phyloP scores from a whole-genome alignment of 2,329 filamentous ascomycete genomes.

The Chrysoporthe cubensis region DNA sequence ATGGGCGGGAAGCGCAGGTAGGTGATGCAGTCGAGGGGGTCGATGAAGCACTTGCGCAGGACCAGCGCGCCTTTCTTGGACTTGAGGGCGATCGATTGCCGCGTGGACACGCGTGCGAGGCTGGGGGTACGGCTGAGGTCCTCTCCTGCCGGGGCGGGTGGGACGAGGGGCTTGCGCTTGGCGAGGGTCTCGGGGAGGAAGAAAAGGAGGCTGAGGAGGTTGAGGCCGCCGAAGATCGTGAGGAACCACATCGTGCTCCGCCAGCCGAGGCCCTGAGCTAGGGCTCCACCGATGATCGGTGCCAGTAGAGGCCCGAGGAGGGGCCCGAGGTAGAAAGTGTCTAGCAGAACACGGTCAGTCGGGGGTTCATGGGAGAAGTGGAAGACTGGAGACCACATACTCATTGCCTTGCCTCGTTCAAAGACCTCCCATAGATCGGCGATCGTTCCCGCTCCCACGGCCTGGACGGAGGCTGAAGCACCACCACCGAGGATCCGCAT shows the following conservation, averaged over 20 bases:
- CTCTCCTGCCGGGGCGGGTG: slow-evolving; percentile 21
- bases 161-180: slow-evolving; percentile 34
- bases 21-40: slow-evolving; percentile 71
- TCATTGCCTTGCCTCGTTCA: slow-evolving; percentile 80
- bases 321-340: slow-evolving; percentile 77
- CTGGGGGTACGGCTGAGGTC: slow-evolving; percentile 15
- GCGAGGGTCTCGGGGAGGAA: slow-evolving; percentile 69
- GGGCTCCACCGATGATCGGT: slow-evolving; percentile 75
- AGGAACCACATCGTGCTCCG: slow-evolving; percentile 79
- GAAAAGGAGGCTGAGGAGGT: slow-evolving; percentile 61
- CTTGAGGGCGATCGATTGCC: slow-evolving; percentile 62
- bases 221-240: slow-evolving; percentile 67
- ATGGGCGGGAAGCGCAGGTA: slow-evolving; percentile 78
- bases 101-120: slow-evolving; percentile 60
- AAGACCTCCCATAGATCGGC: slow-evolving; percentile 77
- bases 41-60: slow-evolving; percentile 66
- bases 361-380: neutral
- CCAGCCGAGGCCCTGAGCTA: slow-evolving; percentile 75
- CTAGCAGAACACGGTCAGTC: neutral
- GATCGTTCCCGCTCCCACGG: slow-evolving; percentile 82
- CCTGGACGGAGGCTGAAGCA: slow-evolving; percentile 78
- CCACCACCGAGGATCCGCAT: slow-evolving; percentile 77
- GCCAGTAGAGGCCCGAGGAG: slow-evolving; percentile 74
- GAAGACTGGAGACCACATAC: slow-evolving; percentile 38
- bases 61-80: slow-evolving; percentile 57